These are phyloP conservation scores for Cladobotryum protrusum DNA, from an alignment of 2,329 filamentous ascomycete species.

Conservation along the genomic window DNA sequence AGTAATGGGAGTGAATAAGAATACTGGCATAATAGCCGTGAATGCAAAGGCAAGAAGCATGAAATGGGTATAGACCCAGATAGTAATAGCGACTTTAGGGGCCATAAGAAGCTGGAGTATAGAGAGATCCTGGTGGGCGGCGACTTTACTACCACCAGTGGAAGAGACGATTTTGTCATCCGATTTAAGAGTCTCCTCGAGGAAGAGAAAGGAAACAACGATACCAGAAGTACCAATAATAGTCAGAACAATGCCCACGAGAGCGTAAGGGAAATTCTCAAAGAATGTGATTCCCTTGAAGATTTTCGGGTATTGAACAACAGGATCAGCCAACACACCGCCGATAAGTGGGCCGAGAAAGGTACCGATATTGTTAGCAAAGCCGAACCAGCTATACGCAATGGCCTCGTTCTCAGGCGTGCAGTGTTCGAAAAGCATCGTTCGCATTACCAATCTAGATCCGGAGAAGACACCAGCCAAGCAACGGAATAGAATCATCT, in stretches of 20 bases:
- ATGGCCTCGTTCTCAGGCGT: constrained; percentile 63
- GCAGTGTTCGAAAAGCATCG: constrained; percentile 71
- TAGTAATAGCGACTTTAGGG: constrained; percentile 58
- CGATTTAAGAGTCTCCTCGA: constrained; percentile 53
- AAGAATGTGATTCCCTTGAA: constrained; percentile 45
- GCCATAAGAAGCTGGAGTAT: constrained; percentile 45
- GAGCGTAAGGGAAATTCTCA: constrained; percentile 45
- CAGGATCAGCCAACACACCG: constrained; percentile 63
- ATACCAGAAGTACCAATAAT: constrained; percentile 25
- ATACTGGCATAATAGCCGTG: constrained; percentile 64
- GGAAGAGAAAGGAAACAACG: constrained; percentile 45
- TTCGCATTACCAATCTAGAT: constrained; percentile 66
- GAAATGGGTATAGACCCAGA: constrained; percentile 59
- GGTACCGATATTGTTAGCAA: constrained; percentile 67
- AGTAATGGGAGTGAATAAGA: constrained; percentile 55
- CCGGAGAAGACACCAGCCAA: constrained; percentile 68
- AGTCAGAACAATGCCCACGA: constrained; percentile 54
- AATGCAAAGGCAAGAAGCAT: constrained; percentile 66
- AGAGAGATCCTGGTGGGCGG: constrained; percentile 10
- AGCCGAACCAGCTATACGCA: constrained; percentile 72
- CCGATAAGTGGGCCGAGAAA: constrained; percentile 66
- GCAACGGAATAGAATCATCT: constrained; percentile 70
- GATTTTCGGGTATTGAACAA: constrained; percentile 50
- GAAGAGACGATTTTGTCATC: neutral
- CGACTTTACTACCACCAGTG: constrained; percentile 1